Percentiles rank a stretch among this genome's conserved stretches.
Evolutionary conservation across 805 yeast genomes (phyloP).

Genomic region (Jamesozyma piceae): DNA sequence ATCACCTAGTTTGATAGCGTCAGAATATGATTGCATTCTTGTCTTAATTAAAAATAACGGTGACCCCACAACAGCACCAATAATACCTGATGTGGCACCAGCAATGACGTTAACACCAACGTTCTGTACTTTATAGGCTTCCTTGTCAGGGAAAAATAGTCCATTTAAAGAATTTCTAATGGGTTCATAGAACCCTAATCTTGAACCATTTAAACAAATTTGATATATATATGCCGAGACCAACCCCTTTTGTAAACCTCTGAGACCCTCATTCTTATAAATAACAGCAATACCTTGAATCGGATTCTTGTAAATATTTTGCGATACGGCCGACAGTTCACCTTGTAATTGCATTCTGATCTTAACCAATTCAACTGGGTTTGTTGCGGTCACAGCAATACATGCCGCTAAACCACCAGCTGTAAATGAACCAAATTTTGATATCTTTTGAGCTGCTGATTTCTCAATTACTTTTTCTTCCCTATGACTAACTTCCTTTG

Average conservation of each 20-base stretch:
- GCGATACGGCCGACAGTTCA: slow-evolving; percentile 52
- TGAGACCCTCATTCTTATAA: slow-evolving; percentile 70
- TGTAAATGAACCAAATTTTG: slow-evolving; percentile 67
- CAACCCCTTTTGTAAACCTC: slow-evolving; percentile 85
- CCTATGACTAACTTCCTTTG: neutral
- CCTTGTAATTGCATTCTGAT: slow-evolving; percentile 97
- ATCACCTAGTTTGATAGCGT: slow-evolving; percentile 63
- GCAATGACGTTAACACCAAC: slow-evolving; percentile 58
- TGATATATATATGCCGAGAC: slow-evolving; percentile 86
- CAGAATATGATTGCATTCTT: slow-evolving; percentile 89
- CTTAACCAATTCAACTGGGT: slow-evolving; percentile 90
- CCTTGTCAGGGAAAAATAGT: slow-evolving; percentile 42
- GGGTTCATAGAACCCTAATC: slow-evolving; percentile 93
- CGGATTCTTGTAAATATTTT: slow-evolving; percentile 68
- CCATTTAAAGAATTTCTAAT: slow-evolving; percentile 52
- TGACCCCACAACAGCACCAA: slow-evolving; percentile 84
- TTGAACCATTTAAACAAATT: slow-evolving; percentile 83
- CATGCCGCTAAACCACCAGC: slow-evolving; percentile 96
- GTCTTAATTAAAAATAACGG: slow-evolving; percentile 91
- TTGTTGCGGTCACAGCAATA: slow-evolving; percentile 94
- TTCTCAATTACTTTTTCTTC: slow-evolving; percentile 17
- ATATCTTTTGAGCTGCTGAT: slow-evolving; percentile 48
- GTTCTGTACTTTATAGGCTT: slow-evolving; percentile 41
- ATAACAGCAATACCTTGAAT: slow-evolving; percentile 72
- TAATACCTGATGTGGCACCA: slow-evolving; percentile 77